Base-by-base conservation (phyloP, 2,329 filamentous ascomycete genomes). In the Fusarium coicis region DNA sequence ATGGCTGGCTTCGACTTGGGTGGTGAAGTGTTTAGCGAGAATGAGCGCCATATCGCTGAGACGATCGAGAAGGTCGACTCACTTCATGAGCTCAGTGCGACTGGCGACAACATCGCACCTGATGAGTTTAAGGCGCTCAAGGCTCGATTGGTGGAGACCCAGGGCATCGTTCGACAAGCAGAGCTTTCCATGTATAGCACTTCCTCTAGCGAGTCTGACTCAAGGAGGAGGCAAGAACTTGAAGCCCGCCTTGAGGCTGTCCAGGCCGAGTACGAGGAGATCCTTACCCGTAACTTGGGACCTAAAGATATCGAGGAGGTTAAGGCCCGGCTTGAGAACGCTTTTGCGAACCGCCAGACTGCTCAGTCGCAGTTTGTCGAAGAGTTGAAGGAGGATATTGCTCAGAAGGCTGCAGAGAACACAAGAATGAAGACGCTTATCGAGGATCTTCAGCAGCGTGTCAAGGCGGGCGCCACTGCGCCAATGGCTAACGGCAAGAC, bases 1-100 rank as follows among this genome's bases (percentile, higher is more conserved):
- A 98, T 99, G 96, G 96, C 96, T 66, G 95, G 96, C 7, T 98
- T 99, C 78, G 96, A 99, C 79, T 89, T 99, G 39, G 96, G 95
- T 49, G 92, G 93, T 54, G 95, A 98, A 65, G 92, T 97, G 37
- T 97, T 98, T 81, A 97, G 95, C 75, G 93, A 96, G 66, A 97
- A 97, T 77, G 96, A 99, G 82, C 90, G 92, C 72, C 92, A 91
- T 56, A 93, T 99, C 66, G 91, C 93, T 67, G 91, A 93, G 71
- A 92, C 95, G 71, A 96, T 98, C 76, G 90, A 95, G 76, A 92
- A 93, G 77, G 87, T 98, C 36, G 95, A 97, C 76, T 85, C 89
- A 18, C 86, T 98, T 46, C 89, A 95, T 74, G 92, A 95, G 76
- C 88, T 94, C 77, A 93, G 92, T 83, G 88, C 91, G 18, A 86